Percentiles rank a stretch among this genome's conserved stretches.
Conservation (phyloP, 305 asterid genomes). For the Withania somnifera region DNA sequence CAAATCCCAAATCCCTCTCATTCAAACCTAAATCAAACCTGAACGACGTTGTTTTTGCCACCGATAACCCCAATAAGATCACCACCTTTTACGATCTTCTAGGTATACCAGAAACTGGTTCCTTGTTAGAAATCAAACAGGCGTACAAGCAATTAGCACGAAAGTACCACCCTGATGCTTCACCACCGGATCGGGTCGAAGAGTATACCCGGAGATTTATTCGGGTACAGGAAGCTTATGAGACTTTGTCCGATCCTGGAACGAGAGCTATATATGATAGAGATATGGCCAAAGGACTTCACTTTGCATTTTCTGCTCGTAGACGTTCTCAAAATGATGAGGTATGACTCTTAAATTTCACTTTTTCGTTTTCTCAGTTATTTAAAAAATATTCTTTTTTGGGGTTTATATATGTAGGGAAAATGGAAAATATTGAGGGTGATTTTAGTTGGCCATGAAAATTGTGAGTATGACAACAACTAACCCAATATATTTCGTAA, state of each 20-base stretch:
- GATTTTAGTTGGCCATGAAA: no score
- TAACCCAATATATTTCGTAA: no score
- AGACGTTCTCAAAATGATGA: conserved; percentile 29
- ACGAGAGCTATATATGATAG: conserved; percentile 53
- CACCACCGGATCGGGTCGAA: conserved; percentile 72
- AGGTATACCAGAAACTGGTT: conserved; percentile 53
- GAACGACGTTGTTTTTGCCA: conserved; percentile 14
- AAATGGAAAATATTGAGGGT: no score
- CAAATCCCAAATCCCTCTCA: background rate
- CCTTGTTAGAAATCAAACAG: conserved; percentile 54
- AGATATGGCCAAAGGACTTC: conserved; percentile 46
- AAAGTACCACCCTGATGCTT: conserved; percentile 89
- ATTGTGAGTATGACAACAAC: no score
- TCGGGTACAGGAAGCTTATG: conserved; percentile 77
- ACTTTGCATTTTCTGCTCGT: conserved; percentile 43
- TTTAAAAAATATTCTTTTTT: no score
- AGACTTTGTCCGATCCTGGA: conserved; percentile 70
- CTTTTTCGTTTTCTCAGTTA: no score
- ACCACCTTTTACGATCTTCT: conserved; percentile 62
- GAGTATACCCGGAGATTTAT: conserved; percentile 59
- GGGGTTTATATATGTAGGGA: no score
- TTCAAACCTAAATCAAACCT: conserved; percentile 9
- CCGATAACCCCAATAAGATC: background rate
- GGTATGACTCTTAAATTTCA: no score
- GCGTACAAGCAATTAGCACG: conserved; percentile 80